Evolutionary conservation across 1,284 basidiomycete genomes (phyloP).

Genomic region (Ustilago shanxiensis): DNA sequence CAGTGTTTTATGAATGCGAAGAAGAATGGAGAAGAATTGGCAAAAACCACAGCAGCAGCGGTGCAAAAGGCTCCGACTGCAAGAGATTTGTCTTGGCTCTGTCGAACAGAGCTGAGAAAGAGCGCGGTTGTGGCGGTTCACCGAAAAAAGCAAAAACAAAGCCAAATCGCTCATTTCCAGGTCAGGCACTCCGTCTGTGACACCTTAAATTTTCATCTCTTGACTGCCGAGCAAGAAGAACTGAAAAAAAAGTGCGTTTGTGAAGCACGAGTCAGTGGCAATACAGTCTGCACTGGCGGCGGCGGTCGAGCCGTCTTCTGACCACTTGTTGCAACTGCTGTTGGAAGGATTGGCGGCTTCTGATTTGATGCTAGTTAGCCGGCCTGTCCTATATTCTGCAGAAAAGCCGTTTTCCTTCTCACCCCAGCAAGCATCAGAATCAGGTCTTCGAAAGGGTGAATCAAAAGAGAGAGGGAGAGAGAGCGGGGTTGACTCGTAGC

Average conservation of each 20-base stretch:
- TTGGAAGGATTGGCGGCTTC: not conserved
- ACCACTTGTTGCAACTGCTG: no score
- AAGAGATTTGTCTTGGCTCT: conserved; percentile 32
- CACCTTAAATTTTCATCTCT: not conserved
- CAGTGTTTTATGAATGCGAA: not conserved
- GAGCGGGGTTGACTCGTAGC: conserved; percentile 14
- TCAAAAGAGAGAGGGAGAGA: not conserved
- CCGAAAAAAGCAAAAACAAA: no score
- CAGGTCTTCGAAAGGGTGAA: no score
- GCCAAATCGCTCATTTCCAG: not conserved
- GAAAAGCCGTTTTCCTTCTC: not conserved
- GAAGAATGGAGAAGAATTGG: not conserved
- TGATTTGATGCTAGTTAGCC: conserved; percentile 24
- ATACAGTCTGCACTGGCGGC: conserved; percentile 2
- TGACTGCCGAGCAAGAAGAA: not conserved
- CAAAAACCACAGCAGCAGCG: not conserved
- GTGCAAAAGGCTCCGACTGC: conserved; percentile 20
- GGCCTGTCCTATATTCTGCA: not conserved
- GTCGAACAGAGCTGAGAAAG: not conserved
- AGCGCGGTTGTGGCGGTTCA: conserved; percentile 37
- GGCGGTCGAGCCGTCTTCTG: conserved; percentile 12
- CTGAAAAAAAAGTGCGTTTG: not conserved
- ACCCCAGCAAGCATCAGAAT: conserved; percentile 12
- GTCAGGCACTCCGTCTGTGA: not conserved
- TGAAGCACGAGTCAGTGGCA: conserved; percentile 1